Base-by-base conservation (phyloP, 768 basidiomycete species). In the Lentinula raphanica region DNA sequence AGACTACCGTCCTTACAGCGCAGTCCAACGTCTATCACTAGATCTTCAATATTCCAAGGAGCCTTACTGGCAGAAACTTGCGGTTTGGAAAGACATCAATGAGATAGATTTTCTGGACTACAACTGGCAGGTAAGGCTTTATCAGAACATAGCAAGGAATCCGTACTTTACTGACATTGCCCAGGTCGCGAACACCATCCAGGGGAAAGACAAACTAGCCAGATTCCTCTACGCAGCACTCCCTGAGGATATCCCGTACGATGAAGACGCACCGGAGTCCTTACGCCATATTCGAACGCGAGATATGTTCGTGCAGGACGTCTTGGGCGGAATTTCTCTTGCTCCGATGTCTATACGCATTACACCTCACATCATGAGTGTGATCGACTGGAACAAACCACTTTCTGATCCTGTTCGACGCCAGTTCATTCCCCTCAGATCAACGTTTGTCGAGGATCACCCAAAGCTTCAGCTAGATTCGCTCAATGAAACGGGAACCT, bases 161-260 rank as follows among this genome's bases (percentile, higher is more conserved):
- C n/a, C n/a, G n/a, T n/a, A n/a, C n/a, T n/a, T 35, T 35, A 0
- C 32, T 8, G 32, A 7, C 21, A 42, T 17, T 42, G 21, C 7
- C 40, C 35, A 63, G 61, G 35, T 62, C 36, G 56, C 62, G 23
- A 62, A 63, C 29, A 62, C 48, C 17, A 49, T 63, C 27, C 62
- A 63, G 35, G 62, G 62, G 35, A 61, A 62, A 45, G 50, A 59
- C 32, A 62, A 63, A 42, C 36, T 63, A 21, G 42, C 19, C 28
- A 57, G 51, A 4, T 63, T 62, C 23, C 61, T 63, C 28, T 6
- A 57, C 27, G 25, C 23, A 3, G 39, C 62, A 19, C 42, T 63
- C 38, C 62, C 62, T 9, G 46, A 29, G 8, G 25, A 48, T 13
- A 48, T 48, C 13, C 46, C 27, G 15, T 29, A 48, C 8, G 46